Evolutionary conservation across 139 green algal genomes (phyloP).

Genomic region (Chlorella sorokiniana): DNA sequence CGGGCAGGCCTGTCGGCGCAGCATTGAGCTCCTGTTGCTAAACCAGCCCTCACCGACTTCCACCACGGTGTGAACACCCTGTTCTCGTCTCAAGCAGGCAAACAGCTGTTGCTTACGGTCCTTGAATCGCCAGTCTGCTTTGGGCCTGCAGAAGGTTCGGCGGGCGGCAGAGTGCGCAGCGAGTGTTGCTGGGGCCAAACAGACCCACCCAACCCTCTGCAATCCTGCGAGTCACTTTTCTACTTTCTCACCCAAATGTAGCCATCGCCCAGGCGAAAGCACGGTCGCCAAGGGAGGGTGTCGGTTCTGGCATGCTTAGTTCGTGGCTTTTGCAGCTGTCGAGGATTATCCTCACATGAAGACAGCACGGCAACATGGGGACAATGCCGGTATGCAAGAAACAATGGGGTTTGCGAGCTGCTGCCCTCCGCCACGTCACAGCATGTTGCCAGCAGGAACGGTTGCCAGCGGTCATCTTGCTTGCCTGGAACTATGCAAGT

Average conservation of each 20-base stretch:
- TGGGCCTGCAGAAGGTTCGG: not conserved
- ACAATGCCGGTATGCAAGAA: too few relatives aligned
- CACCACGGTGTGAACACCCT: conserved; percentile 1
- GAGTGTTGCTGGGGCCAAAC: not conserved
- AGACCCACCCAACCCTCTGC: not conserved
- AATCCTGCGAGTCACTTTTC: not conserved
- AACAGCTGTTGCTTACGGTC: conserved; percentile 10
- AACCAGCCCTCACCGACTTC: conserved; percentile 7
- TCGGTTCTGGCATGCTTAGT: not conserved
- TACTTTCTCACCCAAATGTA: not conserved
- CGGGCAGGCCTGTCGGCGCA: not conserved
- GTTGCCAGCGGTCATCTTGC: too few relatives aligned
- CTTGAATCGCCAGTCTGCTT: not conserved
- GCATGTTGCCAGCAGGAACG: too few relatives aligned
- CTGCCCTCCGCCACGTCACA: too few relatives aligned
- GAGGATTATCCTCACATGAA: not conserved
- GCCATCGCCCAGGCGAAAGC: not conserved
- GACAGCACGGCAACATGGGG: not conserved
- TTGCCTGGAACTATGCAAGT: too few relatives aligned
- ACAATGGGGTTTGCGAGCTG: too few relatives aligned
- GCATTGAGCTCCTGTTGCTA: not conserved
- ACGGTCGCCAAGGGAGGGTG: not conserved
- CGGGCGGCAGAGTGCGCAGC: not conserved
- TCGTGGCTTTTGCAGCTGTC: not conserved
- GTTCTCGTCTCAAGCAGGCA: not conserved